phyloP scores from a whole-genome alignment of 2,329 filamentous ascomycete species.

The Blastomyces silverae region DNA sequence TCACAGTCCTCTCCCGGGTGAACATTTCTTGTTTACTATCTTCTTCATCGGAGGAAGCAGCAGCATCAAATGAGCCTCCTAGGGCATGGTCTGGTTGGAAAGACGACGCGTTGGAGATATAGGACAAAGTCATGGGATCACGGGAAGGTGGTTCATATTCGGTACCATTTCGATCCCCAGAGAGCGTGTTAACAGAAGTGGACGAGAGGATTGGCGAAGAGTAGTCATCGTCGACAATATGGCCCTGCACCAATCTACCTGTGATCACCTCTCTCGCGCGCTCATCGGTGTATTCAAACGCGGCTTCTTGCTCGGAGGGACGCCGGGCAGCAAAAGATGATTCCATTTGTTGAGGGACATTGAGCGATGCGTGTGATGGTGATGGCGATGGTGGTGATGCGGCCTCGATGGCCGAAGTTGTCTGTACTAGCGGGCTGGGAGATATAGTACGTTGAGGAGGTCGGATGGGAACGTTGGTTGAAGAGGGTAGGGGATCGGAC shows the following conservation, averaged over 20 bases:
- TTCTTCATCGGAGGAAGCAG: conserved; percentile 88
- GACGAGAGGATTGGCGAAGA: conserved; percentile 63
- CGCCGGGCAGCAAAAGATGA: conserved; percentile 31
- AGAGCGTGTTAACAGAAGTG: conserved; percentile 45
- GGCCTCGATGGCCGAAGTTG: neutral
- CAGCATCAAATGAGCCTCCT: conserved; percentile 77
- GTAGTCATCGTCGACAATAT: conserved; percentile 91
- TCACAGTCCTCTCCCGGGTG: conserved; percentile 87
- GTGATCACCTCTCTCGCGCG: conserved; percentile 85
- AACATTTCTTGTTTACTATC: conserved; percentile 57
- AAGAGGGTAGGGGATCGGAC: neutral
- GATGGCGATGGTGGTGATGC: neutral
- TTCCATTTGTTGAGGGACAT: neutral
- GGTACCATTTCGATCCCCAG: conserved; percentile 45
- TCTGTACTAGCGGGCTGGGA: conserved; percentile 5
- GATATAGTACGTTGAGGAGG: conserved; percentile 5
- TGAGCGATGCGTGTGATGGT: neutral
- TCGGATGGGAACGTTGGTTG: neutral
- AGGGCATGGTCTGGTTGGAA: conserved; percentile 63
- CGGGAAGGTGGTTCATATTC: conserved; percentile 50
- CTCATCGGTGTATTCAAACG: conserved; percentile 63
- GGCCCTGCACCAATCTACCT: conserved; percentile 82
- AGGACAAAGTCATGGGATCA: conserved; percentile 77
- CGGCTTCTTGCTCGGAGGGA: conserved; percentile 38
- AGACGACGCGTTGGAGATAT: conserved; percentile 73